phyloP scores from a whole-genome alignment of 1,284 basidiomycete genomes.

The Porphyrellus sp. region DNA sequence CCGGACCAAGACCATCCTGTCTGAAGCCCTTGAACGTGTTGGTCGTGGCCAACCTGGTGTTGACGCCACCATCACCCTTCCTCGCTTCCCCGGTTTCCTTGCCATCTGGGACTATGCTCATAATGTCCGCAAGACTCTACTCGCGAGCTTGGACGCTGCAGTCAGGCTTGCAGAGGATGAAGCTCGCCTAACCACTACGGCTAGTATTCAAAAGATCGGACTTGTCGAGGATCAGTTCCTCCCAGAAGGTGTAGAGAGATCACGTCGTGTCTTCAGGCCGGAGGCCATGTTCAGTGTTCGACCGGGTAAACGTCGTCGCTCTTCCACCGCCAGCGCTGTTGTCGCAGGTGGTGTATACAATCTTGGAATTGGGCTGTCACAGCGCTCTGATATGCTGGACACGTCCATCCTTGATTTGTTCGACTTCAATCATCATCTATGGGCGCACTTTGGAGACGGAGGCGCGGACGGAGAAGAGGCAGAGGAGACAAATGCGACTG shows the following conservation, averaged over 20 bases:
- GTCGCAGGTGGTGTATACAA: slow-evolving; percentile 73
- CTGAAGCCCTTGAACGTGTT: slow-evolving; percentile 75
- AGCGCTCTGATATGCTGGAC: slow-evolving; percentile 68
- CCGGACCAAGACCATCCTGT: slow-evolving; percentile 60
- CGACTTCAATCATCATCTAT: slow-evolving; percentile 82
- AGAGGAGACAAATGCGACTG: slow-evolving; percentile 57
- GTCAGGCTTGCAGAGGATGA: slow-evolving; percentile 84
- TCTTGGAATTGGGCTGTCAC: slow-evolving; percentile 72
- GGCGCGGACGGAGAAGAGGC: slow-evolving; percentile 40
- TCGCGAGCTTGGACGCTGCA: slow-evolving; percentile 79
- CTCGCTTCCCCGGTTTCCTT: slow-evolving; percentile 85
- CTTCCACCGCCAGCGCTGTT: slow-evolving; percentile 47
- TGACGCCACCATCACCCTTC: slow-evolving; percentile 56
- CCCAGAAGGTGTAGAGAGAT: slow-evolving; percentile 78
- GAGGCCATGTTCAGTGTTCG: slow-evolving; percentile 89
- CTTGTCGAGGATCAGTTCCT: slow-evolving; percentile 78
- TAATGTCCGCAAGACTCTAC: slow-evolving; percentile 79
- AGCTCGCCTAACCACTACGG: slow-evolving; percentile 67
- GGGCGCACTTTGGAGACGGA: slow-evolving; percentile 57
- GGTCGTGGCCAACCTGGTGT: slow-evolving; percentile 71
- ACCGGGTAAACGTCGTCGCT: slow-evolving; percentile 46
- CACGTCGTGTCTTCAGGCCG: slow-evolving; percentile 85
- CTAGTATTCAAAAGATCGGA: slow-evolving; percentile 69
- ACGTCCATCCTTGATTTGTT: slow-evolving; percentile 82
- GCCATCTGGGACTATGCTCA: slow-evolving; percentile 87